Evolutionary conservation across 768 basidiomycete species (phyloP), one percentile per base, ranked within the genome.

Genomic region (Amylocystis lapponica): DNA sequence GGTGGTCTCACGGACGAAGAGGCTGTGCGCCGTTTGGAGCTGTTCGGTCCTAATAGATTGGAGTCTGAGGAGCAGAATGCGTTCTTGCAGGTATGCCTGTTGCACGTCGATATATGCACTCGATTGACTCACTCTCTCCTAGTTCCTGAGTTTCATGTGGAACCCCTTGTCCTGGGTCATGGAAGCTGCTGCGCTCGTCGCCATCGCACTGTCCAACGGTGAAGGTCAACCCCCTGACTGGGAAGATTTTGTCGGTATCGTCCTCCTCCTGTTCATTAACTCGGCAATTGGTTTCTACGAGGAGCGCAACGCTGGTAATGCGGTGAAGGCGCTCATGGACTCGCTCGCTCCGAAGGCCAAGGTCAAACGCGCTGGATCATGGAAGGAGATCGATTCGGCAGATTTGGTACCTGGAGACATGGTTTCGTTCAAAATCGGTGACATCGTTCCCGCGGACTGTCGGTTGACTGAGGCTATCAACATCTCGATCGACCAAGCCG

Each of bases 91-190:
- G 86, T 83, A 59, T 16, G 62, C 57, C 21, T 17, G 13, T 14
- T 16, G 1, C 11, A 21, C 34, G 23, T 39, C 32, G 25, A 37
- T 34, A 43, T 41, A 3, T 35, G 9, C 34, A 9, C 34, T 11
- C 34, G 11, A 35, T 35, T 9, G 10, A 30, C 11, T 40, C 29
- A 10, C 31, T 20, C 36, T 9, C 25, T 32, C 13, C 7, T 17
- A 89, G 87, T 92, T 94, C 67, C 69, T 92, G 54, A 82, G 83
- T 62, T 98, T 98, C 78, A 98, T 97, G 95, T 98, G 95, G 95
- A 98, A 98, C 70, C 95, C 95, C 33, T 74, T 98, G 11, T 98
- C 95, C 26, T 98, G 95, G 95, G 95, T 98, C 66, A 98, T 98
- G 95, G 95, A 98, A 67, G 92, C 85, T 49, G 93, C 93, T 29